These are phyloP conservation scores for Fusarium sp. DNA, from an alignment of 2,329 filamentous ascomycete genomes.

Conservation along the genomic window DNA sequence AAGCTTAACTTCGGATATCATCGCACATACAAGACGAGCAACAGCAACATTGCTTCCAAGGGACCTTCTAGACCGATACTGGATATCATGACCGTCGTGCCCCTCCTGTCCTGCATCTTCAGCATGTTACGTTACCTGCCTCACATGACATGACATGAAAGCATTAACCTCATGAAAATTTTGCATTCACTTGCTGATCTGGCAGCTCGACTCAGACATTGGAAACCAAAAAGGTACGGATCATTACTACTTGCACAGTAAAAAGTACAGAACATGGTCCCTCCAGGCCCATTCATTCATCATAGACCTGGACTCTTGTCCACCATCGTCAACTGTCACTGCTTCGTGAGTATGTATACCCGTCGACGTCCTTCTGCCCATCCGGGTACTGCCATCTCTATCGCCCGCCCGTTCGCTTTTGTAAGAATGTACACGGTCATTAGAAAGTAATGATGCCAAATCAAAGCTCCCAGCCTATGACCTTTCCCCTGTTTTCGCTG, in stretches of 20 bases:
- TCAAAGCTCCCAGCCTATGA: slow-evolving; percentile 42
- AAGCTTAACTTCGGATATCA: slow-evolving; percentile 18
- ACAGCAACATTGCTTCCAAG: neutral
- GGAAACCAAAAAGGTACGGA: slow-evolving; percentile 35
- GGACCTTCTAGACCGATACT: neutral
- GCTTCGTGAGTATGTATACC: slow-evolving; percentile 21
- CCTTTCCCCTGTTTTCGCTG: slow-evolving; percentile 40
- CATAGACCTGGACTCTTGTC: slow-evolving; percentile 19
- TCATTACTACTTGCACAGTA: slow-evolving; percentile 40
- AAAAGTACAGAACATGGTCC: slow-evolving; percentile 40
- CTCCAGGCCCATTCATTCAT: slow-evolving; percentile 25
- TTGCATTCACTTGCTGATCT: slow-evolving; percentile 14
- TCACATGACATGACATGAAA: neutral
- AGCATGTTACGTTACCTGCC: slow-evolving; percentile 24
- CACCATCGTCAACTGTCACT: slow-evolving; percentile 24
- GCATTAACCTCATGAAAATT: neutral
- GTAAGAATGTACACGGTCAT: slow-evolving; percentile 45
- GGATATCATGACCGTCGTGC: neutral
- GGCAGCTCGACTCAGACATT: slow-evolving; percentile 1
- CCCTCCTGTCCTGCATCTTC: neutral
- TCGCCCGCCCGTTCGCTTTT: slow-evolving; percentile 39
- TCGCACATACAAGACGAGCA: neutral
- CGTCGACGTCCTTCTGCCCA: slow-evolving; percentile 27
- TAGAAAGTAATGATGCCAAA: slow-evolving; percentile 45
- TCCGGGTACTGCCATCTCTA: slow-evolving; percentile 36